Evolutionary conservation across 352 stramenopile genomes (phyloP).

Genomic region (Aphanomyces cochlioides): DNA sequence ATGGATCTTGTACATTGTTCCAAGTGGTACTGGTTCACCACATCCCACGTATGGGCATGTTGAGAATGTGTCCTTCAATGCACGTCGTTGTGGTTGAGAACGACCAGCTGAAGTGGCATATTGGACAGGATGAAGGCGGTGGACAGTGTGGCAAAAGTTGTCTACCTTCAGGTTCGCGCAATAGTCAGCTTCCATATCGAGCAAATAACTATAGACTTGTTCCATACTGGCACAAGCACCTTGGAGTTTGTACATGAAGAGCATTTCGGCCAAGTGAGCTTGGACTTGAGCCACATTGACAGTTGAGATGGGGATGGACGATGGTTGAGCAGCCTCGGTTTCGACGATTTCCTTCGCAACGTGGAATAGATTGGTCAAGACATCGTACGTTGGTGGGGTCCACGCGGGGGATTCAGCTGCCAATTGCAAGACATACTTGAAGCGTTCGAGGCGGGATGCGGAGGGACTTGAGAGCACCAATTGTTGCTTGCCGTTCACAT

Average conservation of each 20-base stretch:
- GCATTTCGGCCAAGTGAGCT: constrained; percentile 1
- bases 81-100: neutral
- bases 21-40: neutral
- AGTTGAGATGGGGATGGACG: neutral
- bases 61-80: neutral
- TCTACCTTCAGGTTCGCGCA: neutral
- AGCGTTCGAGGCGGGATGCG: neutral
- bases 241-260: neutral
- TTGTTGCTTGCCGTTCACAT: neutral
- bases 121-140: neutral
- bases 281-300: neutral
- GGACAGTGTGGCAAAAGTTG: neutral
- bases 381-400: neutral
- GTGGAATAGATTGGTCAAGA: neutral
- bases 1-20: neutral
- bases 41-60: neutral
- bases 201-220: neutral
- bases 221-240: neutral
- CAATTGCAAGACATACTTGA: neutral
- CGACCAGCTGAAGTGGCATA: neutral
- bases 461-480: neutral
- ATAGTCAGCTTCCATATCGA: constrained; percentile 2
- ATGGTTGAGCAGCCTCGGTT: neutral
- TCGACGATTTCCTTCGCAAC: neutral
- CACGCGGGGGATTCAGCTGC: neutral